Evolutionary conservation across 2,329 filamentous ascomycete species (phyloP), one percentile per base, ranked within the genome.

Genomic region (Lasiodiplodia gonubiensis): DNA sequence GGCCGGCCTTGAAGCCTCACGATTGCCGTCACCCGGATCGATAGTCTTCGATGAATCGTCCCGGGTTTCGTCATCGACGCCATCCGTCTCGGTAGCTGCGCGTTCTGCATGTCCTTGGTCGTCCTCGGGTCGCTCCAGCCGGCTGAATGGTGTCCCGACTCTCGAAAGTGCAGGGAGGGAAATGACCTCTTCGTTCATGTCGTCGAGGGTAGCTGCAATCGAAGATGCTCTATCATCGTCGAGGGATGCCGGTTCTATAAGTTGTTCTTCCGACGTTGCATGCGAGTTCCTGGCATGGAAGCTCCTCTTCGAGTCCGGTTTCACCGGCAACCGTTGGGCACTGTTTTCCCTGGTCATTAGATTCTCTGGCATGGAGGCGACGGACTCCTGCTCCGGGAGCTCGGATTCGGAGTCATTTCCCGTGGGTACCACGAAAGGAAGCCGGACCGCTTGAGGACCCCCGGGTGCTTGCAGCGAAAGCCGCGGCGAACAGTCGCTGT

Each of bases 161-260:
- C 66, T 55, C 7, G 77, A 76, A 1, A 79, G 67, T 8, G 74
- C 68, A 21, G 74, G 73, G 30, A 78, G 42, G 2, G 78, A 79
- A 6, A 75, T 69, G 12, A 77, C 73, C n/a, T 84, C 84, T 12
- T 84, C 84, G 33, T 89, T 84, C 37, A 84, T 81, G 67, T 90
- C 89, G 18, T 90, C 89, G 72, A 90, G 85, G 0, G 82, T 84
- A 27, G 82, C 83, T 16, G 80, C 82, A 55, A 84, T 70, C n/a
- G 82, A 84, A 12, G 82, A 84, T n/a, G 77, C 79, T 42, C 76
- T 73, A 68, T 83, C 79, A 69, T 80, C 75, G 18, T 81, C 76
- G 39, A 77, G 74, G 16, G 81, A 70, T 6, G 77, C 76, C 68
- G 84, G 33, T 79, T 33, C 67, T 37, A 61, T 30, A 30, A 49